A percentile compares a stretch with the other conserved stretches of the same genome.
phyloP scores from a whole-genome alignment of 148 eudicot genomes.

The Rheum nobile region DNA sequence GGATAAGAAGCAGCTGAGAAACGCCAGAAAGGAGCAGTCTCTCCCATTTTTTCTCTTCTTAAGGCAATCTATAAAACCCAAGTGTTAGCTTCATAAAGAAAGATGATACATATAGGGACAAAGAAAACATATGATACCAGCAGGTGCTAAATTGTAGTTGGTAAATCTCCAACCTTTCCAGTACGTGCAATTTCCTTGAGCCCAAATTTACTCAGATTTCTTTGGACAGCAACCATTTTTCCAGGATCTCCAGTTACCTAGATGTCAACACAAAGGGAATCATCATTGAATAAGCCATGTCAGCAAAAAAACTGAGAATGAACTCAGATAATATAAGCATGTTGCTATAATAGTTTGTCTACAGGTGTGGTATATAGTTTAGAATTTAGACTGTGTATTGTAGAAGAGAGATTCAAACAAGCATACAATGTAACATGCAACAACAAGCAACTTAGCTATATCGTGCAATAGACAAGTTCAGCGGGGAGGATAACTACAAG shows the following conservation, averaged over 20 bases:
- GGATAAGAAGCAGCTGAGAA: slow-evolving; percentile 93
- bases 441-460: neutral
- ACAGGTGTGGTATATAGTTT: neutral
- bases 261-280: slow-evolving; percentile 2
- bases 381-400: neutral
- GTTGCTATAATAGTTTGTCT: neutral
- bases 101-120: neutral
- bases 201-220: slow-evolving; percentile 71
- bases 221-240: slow-evolving; percentile 74
- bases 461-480: neutral
- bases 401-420: neutral
- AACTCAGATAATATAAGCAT: neutral
- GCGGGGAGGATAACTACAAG: neutral
- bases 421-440: neutral
- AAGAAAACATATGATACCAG: neutral
- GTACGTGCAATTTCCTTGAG: slow-evolving; percentile 81
- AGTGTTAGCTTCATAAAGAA: slow-evolving; percentile 1
- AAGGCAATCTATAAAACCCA: slow-evolving; percentile 53
- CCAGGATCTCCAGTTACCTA: slow-evolving; percentile 98
- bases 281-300: neutral
- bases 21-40: slow-evolving; percentile 91
- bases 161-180: slow-evolving; percentile 53
- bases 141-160: neutral
- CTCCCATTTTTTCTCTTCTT: slow-evolving; percentile 80
- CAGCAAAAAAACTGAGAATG: neutral